Evolutionary conservation across 495 filamentous ascomycete genomes (phyloP), one percentile per base, ranked within the genome.

Genomic region (Zalerion maritima): DNA sequence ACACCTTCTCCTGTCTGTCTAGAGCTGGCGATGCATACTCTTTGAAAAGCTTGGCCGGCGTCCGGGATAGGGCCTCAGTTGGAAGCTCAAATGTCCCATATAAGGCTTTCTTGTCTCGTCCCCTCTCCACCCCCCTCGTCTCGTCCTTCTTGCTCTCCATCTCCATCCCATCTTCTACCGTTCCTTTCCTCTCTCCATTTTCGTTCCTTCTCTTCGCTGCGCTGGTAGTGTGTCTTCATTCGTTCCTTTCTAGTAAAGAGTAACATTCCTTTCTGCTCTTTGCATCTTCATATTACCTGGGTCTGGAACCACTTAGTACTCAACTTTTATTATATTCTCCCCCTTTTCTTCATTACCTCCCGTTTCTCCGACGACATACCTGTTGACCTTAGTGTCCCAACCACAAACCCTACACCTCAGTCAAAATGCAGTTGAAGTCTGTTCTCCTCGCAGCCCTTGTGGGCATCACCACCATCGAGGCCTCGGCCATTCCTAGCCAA

Each of bases 281-380:
- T 40, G 40, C 49, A 47, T 48, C 45, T 33, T 38, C 31, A 35
- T 40, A 26, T 37, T 31, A 42, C 46, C 6, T 21, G 42, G 59
- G 60, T 62, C 60, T 63, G 60, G 60, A 50, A 65, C 60, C 58
- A 54, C 49, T 50, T 41, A 46, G 40, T 37, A 44, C 41, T 40
- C 17, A 31, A 32, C 33, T 38, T 37, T 35, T 31, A 42, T 46
- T 43, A 31, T 37, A 12, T 14, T 28, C 42, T 29, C 34, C 24
- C 32, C 34, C 28, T 20, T 20, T 33, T 39, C 31, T 39, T 33
- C 28, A 29, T 19, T 24, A 36, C 35, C 15, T 34, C 22, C 19
- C 36, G 26, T 32, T 28, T 21, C 37, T 26, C 27, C 35, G 36
- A 17, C 17, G 28, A 20, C 16, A 29, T n/a, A 18, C 11, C 26